Percentiles rank a stretch among this genome's conserved stretches.
These are phyloP conservation scores for Plasmopara viticola DNA, from an alignment of 352 stramenopile species.

Conservation along the genomic window DNA sequence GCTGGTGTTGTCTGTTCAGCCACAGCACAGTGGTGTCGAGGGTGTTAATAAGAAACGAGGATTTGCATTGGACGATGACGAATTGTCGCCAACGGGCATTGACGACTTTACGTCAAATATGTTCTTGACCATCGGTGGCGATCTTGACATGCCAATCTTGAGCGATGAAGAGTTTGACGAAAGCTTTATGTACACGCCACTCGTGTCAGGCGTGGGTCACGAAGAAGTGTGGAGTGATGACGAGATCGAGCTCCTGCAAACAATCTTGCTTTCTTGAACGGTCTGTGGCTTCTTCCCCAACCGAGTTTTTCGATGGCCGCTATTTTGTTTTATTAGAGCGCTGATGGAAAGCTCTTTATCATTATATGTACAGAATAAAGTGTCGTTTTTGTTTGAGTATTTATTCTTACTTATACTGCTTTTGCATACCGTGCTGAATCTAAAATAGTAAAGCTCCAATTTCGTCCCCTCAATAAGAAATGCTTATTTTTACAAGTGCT, in stretches of 20 bases:
- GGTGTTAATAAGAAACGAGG: not conserved
- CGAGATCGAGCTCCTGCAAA: conserved; percentile 77
- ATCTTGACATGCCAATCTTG: conserved; percentile 4
- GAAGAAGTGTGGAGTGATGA: conserved; percentile 73
- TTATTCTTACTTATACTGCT: not conserved
- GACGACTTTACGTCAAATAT: conserved; percentile 51
- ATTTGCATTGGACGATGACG: conserved; percentile 6
- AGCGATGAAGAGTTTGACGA: conserved; percentile 15
- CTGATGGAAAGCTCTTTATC: conserved; percentile 10
- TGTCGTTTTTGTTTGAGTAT: not conserved
- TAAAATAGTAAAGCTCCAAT: too few relatives aligned
- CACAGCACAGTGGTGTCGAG: not conserved
- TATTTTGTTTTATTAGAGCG: conserved; percentile 27
- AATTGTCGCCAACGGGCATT: conserved; percentile 49
- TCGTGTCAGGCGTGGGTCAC: conserved; percentile 39
- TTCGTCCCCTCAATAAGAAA: too few relatives aligned
- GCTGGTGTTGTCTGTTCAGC: conserved; percentile 17
- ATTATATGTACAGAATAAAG: not conserved
- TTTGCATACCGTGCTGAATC: not conserved
- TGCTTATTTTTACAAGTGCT: too few relatives aligned
- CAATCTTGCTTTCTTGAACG: conserved; percentile 49
- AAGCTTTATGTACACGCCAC: conserved; percentile 37
- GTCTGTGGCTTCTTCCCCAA: not conserved
- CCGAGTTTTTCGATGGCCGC: conserved; percentile 18
- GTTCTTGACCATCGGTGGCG: conserved; percentile 37